These are phyloP conservation scores for Pythium grandisporangium DNA, from an alignment of 352 stramenopile genomes.

Conservation along the genomic window DNA sequence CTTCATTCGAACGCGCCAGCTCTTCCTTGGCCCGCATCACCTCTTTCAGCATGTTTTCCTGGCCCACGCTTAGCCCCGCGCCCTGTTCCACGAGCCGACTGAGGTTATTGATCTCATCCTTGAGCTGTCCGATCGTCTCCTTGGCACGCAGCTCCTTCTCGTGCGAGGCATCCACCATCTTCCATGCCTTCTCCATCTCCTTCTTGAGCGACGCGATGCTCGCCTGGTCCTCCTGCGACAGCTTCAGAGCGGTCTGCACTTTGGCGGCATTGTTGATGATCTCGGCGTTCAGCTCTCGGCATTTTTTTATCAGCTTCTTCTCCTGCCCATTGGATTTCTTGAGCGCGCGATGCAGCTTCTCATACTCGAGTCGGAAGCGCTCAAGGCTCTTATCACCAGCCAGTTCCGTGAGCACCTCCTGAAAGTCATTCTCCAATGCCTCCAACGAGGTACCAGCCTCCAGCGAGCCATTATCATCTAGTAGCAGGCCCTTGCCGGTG, in stretches of 20 bases:
- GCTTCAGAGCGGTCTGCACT: conserved; percentile 92
- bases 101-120: conserved; percentile 94
- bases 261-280: conserved; percentile 96
- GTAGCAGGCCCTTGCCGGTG: conserved; percentile 31
- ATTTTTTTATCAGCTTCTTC: conserved; percentile 95
- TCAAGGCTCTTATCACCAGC: conserved; percentile 91
- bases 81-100: conserved; percentile 94
- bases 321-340: conserved; percentile 93
- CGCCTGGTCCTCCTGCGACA: conserved; percentile 91
- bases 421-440: conserved; percentile 90
- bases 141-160: conserved; percentile 92
- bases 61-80: conserved; percentile 82
- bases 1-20: conserved; percentile 79
- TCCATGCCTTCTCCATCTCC: conserved; percentile 94
- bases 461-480: conserved; percentile 35
- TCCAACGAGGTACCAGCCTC: conserved; percentile 71
- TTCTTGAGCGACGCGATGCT: conserved; percentile 92
- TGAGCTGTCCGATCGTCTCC: conserved; percentile 92
- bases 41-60: conserved; percentile 92
- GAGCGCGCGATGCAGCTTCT: conserved; percentile 92
- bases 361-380: conserved; percentile 92
- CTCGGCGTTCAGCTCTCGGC: conserved; percentile 91
- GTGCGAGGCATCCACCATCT: conserved; percentile 93
- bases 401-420: conserved; percentile 87
- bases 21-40: conserved; percentile 88